Evolutionary conservation across 257 asterid genomes (phyloP).

Genomic region (Capsicum chinense): DNA sequence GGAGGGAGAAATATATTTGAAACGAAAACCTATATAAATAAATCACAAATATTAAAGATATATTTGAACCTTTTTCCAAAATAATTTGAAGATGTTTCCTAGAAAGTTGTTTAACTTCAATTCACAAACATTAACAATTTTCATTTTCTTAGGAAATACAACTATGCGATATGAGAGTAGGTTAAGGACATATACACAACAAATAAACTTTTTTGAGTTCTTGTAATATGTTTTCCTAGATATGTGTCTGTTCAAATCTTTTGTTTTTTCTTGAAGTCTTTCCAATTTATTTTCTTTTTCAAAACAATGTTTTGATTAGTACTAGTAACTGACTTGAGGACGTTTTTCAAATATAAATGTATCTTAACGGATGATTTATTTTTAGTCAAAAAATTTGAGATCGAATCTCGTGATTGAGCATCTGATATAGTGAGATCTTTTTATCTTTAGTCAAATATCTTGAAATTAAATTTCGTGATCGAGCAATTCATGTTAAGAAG

Average conservation of each 20-base stretch:
- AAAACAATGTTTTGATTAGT: too few species aligned
- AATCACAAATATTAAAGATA: too few species aligned
- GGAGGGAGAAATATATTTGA: background rate
- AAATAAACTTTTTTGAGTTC: too few species aligned
- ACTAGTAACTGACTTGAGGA: background rate
- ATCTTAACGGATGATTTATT: background rate
- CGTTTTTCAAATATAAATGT: background rate
- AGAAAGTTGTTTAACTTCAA: background rate
- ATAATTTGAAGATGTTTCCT: background rate
- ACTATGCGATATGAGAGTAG: background rate
- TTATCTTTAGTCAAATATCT: background rate
- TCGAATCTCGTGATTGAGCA: too few species aligned
- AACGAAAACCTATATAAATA: background rate
- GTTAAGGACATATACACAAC: background rate
- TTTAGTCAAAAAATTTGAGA: too few species aligned
- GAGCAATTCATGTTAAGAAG: background rate
- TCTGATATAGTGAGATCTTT: background rate
- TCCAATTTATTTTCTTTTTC: too few species aligned
- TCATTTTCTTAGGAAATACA: too few species aligned
- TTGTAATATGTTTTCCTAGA: background rate
- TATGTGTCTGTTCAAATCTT: background rate
- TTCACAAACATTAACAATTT: too few species aligned
- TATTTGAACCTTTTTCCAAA: background rate
- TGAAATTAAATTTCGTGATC: background rate
- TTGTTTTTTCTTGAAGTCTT: background rate